phyloP scores from a whole-genome alignment of 2,329 filamentous ascomycete genomes.

The Raffaelea ambrosiae region DNA sequence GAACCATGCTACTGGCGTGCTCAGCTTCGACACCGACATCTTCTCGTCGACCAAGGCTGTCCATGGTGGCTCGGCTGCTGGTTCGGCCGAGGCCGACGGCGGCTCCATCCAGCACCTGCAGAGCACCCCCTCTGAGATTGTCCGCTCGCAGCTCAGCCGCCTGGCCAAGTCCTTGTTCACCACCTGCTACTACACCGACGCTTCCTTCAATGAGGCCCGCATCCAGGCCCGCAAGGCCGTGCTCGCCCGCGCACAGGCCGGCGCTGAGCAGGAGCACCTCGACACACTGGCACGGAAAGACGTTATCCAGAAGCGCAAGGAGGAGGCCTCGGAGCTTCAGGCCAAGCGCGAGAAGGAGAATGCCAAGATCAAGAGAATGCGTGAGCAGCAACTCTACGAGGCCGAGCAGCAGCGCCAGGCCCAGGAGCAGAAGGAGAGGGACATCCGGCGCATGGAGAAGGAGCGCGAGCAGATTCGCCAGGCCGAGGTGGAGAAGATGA shows the following conservation, averaged over 20 bases:
- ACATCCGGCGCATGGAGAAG: slow-evolving; percentile 74
- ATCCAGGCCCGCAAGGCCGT: slow-evolving; percentile 72
- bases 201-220: slow-evolving; percentile 75
- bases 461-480: slow-evolving; percentile 85
- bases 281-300: slow-evolving; percentile 80
- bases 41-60: slow-evolving; percentile 94
- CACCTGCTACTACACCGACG: slow-evolving; percentile 93
- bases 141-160: slow-evolving; percentile 86
- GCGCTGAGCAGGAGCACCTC: slow-evolving; percentile 84
- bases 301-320: slow-evolving; percentile 93
- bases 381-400: slow-evolving; percentile 80
- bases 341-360: slow-evolving; percentile 89
- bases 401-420: slow-evolving; percentile 81
- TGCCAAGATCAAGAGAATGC: slow-evolving; percentile 76
- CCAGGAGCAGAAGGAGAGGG: slow-evolving; percentile 88
- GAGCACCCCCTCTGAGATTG: slow-evolving; percentile 96
- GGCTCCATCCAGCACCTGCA: slow-evolving; percentile 89
- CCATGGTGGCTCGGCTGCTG: slow-evolving; percentile 73
- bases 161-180: slow-evolving; percentile 86
- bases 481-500: slow-evolving; percentile 88
- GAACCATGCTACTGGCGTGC: slow-evolving; percentile 87
- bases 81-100: slow-evolving; percentile 78
- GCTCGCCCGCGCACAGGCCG: slow-evolving; percentile 71
- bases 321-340: slow-evolving; percentile 80
- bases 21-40: slow-evolving; percentile 96